phyloP scores from a whole-genome alignment of 2,329 filamentous ascomycete genomes.

The Coniochaeta ligniaria region DNA sequence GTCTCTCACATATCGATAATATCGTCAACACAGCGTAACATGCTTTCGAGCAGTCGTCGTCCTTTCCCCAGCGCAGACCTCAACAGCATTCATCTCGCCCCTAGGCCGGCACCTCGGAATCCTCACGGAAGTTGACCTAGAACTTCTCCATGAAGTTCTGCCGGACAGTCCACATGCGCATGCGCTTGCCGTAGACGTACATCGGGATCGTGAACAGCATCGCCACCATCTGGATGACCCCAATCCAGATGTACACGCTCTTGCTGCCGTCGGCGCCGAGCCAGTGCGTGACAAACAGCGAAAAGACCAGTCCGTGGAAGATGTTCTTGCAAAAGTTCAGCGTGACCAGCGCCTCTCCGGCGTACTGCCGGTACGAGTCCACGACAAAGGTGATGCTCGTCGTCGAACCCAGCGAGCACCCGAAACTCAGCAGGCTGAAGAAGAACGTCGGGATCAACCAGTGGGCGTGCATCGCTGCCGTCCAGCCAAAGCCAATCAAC shows the following conservation, averaged over 20 bases:
- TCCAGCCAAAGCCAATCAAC: constrained; percentile 97
- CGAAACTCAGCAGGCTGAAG: constrained; percentile 87
- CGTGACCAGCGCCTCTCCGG: constrained; percentile 88
- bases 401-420: constrained; percentile 82
- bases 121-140: constrained; percentile 10
- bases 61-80: no score
- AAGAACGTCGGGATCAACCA: constrained; percentile 94
- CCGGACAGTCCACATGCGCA: constrained; percentile 88
- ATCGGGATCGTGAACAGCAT: constrained; percentile 76
- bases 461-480: constrained; percentile 61
- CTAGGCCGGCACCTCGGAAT: not conserved
- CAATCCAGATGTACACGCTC: constrained; percentile 73
- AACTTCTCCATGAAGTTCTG: constrained; percentile 77
- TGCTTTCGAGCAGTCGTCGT: no score
- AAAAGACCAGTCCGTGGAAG: constrained; percentile 82
- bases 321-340: constrained; percentile 94
- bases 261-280: constrained; percentile 67
- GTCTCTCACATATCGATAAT: no score
- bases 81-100: not conserved
- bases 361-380: constrained; percentile 88
- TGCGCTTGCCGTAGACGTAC: constrained; percentile 89
- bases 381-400: constrained; percentile 92
- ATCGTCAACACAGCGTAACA: no score
- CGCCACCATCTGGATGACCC: constrained; percentile 74
- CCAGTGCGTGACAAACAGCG: constrained; percentile 84